These are phyloP conservation scores for Pseudonitzschia delicatissima DNA, from an alignment of 108 stramenopile species.

Conservation along the genomic window DNA sequence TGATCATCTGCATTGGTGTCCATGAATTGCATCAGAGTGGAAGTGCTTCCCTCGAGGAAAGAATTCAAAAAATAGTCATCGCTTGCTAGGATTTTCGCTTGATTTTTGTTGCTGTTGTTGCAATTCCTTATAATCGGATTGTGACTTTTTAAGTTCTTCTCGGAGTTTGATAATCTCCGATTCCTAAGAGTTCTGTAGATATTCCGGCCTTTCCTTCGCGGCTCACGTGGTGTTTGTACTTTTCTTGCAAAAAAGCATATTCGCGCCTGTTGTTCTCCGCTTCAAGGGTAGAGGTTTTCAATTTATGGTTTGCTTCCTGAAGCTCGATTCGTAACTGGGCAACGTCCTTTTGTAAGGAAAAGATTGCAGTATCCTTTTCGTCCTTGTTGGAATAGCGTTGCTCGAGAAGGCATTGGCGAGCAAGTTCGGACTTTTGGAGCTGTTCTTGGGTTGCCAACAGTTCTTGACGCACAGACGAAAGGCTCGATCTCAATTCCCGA, in stretches of 20 bases:
- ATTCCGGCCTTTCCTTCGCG: not conserved
- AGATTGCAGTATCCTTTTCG: not conserved
- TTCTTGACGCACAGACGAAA: constrained; percentile 36
- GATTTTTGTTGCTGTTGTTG: not conserved
- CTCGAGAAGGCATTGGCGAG: not conserved
- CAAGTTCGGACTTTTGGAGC: not conserved
- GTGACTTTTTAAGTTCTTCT: not conserved
- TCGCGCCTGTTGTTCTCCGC: not conserved
- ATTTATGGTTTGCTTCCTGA: not conserved
- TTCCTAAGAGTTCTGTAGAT: not conserved
- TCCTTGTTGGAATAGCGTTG: not conserved
- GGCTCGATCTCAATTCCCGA: not conserved
- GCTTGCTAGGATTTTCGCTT: not conserved
- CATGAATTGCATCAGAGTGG: no score
- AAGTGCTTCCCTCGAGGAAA: no score
- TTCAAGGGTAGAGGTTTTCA: not conserved
- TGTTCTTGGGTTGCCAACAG: constrained; percentile 43
- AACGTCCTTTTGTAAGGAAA: not conserved
- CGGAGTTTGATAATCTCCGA: not conserved
- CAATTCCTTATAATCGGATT: not conserved
- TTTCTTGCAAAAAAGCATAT: not conserved
- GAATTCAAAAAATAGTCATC: not conserved
- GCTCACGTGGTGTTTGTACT: not conserved
- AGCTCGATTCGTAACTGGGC: not conserved
- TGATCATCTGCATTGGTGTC: no score